A percentile compares a stretch with the other conserved stretches of the same genome.
Evolutionary conservation across 2,329 filamentous ascomycete species (phyloP).

Genomic region (Talaromyces sp.): DNA sequence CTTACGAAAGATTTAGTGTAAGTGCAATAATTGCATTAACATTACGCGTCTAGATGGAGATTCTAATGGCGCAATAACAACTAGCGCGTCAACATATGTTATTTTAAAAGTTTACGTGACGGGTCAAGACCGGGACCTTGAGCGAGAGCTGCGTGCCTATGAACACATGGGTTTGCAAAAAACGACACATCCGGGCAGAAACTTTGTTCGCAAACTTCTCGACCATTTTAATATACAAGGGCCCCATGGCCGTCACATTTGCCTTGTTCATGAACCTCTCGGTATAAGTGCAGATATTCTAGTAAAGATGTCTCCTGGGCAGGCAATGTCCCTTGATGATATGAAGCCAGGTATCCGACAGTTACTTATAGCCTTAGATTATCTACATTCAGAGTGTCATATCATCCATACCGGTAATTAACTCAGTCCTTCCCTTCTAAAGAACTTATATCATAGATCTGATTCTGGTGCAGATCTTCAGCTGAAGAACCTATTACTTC

Average conservation of each 20-base stretch:
- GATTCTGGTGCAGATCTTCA: background rate
- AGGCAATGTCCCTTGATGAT: constrained; percentile 14
- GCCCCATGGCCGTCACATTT: constrained; percentile 20
- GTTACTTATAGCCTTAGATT: constrained; percentile 43
- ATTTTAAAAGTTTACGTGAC: constrained; percentile 26
- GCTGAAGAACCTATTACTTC: background rate
- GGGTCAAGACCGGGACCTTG: constrained; percentile 13
- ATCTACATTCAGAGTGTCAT: constrained; percentile 41
- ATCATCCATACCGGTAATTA: constrained; percentile 42
- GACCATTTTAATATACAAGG: background rate
- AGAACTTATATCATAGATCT: background rate
- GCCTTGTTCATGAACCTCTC: constrained; percentile 39
- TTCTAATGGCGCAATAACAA: background rate
- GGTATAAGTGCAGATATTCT: constrained; percentile 36
- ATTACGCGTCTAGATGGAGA: constrained; percentile 11
- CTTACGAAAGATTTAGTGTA: constrained; percentile 28
- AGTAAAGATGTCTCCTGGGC: background rate
- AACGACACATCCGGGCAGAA: constrained; percentile 23
- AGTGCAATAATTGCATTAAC: background rate
- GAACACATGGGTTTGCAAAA: constrained; percentile 25
- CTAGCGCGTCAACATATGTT: constrained; percentile 21
- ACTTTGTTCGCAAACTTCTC: constrained; percentile 16
- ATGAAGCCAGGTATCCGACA: constrained; percentile 32
- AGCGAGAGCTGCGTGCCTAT: background rate
- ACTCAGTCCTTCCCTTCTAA: background rate